These are phyloP conservation scores for Talaromyces atroroseus DNA, from an alignment of 2,329 filamentous ascomycete species.

Conservation along the genomic window DNA sequence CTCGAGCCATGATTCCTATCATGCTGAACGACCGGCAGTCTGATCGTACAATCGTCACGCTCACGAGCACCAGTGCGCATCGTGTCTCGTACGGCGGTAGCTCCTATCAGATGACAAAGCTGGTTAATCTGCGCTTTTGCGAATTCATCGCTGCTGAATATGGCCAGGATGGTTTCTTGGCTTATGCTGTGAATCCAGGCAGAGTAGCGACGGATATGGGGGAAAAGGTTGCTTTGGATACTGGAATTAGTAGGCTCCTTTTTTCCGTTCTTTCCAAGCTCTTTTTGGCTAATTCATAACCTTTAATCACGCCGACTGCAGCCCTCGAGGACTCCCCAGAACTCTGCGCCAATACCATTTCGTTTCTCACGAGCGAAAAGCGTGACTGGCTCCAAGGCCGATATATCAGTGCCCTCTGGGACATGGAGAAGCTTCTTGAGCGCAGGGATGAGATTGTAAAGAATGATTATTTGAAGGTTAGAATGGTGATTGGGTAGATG, in stretches of 20 bases:
- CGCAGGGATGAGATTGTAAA: conserved; percentile 18
- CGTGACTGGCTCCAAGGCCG: conserved; percentile 21
- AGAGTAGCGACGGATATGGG: conserved; percentile 42
- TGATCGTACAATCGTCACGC: conserved; percentile 38
- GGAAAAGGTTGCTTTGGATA: conserved; percentile 27
- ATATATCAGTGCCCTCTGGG: conserved; percentile 18
- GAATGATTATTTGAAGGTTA: conserved; percentile 37
- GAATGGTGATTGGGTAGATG: not conserved
- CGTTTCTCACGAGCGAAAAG: conserved; percentile 19
- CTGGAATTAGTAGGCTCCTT: not conserved
- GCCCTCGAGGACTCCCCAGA: conserved; percentile 24
- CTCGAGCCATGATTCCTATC: conserved; percentile 10
- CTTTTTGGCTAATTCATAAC: not conserved
- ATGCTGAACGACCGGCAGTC: conserved; percentile 38
- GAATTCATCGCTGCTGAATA: conserved; percentile 45
- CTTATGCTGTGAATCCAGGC: conserved; percentile 44
- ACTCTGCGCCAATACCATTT: conserved; percentile 20
- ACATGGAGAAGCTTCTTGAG: conserved; percentile 15
- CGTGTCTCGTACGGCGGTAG: conserved; percentile 25
- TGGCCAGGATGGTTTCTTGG: conserved; percentile 31
- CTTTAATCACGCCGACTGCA: not conserved
- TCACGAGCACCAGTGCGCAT: conserved; percentile 23
- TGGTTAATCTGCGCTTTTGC: conserved; percentile 40
- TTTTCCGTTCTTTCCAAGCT: not conserved
- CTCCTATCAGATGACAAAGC: conserved; percentile 45